Evolutionary conservation across 352 stramenopile genomes (phyloP), one percentile per base, ranked within the genome.

Genomic region (Globisporangium cylindrosporum): DNA sequence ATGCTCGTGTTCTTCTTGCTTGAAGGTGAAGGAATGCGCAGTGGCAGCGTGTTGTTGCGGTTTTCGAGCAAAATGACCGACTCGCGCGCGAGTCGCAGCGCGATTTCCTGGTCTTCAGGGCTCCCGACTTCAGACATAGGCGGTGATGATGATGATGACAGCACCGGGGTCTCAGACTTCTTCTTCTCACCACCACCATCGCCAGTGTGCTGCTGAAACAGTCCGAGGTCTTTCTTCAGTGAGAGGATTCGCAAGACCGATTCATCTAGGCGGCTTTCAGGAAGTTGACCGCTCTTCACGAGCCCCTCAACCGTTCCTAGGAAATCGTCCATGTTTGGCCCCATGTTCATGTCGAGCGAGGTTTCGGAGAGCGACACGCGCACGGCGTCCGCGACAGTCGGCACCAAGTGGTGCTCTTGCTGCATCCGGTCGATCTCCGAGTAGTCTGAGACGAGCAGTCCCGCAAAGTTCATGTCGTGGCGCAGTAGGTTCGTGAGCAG

Each of bases 341-440:
- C 82, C 92, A 98, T 98, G 66, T 89, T 95, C 87, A 98, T 98
- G 65, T 98, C 95, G 27, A 98, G 79, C 51, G 84, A 95, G 0
- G 92, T 97, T 65, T 97, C 74, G 43, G 69, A 67, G 34, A 98
- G 71, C n/a, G 87, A 77, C 0, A 94, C 66, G 8, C 75, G 76
- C 4, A 96, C 79, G 36, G 91, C 89, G 18, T 95, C 84, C 2
- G 74, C 73, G 10, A 86, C 68, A 25, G 75, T 83, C 4, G 75
- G 55, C 1, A 89, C 87, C n/a, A 94, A 73, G 56, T 88, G 83
- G 73, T 98, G 93, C 70, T 89, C 92, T 6, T 73, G 79, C 49
- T 88, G 66, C 66, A 98, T 76, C 48, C 96, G 96, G 38, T 93
- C 81, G 41, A 98, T 96, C 72, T 98, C 94, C 15, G 80, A 77